phyloP scores from a whole-genome alignment of 2,329 filamentous ascomycete species.

The Didymella exigua region DNA sequence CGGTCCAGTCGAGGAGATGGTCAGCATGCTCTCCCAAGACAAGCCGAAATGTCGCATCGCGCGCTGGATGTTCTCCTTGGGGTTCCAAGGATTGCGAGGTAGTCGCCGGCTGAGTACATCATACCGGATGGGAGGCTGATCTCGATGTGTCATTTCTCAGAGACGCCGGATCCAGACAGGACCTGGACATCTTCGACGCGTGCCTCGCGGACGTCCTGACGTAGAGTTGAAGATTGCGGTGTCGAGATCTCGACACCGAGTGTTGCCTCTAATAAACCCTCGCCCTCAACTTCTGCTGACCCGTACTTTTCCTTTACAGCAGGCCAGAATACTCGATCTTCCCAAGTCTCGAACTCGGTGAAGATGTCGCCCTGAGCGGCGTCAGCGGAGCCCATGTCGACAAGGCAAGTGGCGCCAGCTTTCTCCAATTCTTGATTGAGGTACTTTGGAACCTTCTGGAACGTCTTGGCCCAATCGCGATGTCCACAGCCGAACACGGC shows the following conservation, averaged over 20 bases:
- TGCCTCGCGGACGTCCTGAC: conserved; percentile 47
- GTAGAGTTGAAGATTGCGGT: conserved; percentile 42
- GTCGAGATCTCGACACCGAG: conserved; percentile 43
- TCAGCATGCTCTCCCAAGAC: conserved; percentile 71
- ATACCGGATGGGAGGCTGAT: conserved; percentile 54
- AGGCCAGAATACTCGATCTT: conserved; percentile 48
- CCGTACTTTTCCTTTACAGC: conserved; percentile 43
- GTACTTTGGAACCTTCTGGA: conserved; percentile 49
- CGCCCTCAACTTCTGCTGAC: conserved; percentile 29
- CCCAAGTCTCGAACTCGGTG: conserved; percentile 51
- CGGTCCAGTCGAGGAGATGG: conserved; percentile 64
- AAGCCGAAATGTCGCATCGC: conserved; percentile 69
- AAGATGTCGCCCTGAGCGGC: conserved; percentile 49
- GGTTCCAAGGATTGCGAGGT: conserved; percentile 76
- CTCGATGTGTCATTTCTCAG: conserved; percentile 50
- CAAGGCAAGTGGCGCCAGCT: conserved; percentile 40
- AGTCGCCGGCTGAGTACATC: conserved; percentile 75
- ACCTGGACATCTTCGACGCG: conserved; percentile 41
- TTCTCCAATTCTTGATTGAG: conserved; percentile 41
- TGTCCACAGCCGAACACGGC: conserved; percentile 52
- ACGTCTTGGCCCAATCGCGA: conserved; percentile 51
- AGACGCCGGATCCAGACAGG: conserved; percentile 34
- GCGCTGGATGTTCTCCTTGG: conserved; percentile 63
- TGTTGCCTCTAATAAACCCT: conserved; percentile 32
- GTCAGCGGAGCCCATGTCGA: conserved; percentile 43